These are phyloP conservation scores for Fusarium sp. DNA, from an alignment of 2,329 filamentous ascomycete species.

Conservation along the genomic window DNA sequence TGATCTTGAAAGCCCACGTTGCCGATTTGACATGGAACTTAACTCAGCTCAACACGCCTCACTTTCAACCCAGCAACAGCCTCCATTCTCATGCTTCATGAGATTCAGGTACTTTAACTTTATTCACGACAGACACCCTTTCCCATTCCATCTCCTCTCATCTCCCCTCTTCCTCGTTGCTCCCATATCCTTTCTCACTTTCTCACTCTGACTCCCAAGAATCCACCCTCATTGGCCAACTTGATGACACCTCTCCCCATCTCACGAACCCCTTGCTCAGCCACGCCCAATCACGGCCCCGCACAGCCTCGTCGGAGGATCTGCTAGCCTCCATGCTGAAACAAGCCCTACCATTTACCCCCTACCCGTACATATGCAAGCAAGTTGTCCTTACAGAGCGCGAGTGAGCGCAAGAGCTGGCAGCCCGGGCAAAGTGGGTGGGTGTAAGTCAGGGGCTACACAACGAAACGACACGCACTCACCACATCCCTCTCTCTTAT, in stretches of 20 bases:
- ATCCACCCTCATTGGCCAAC: conserved; percentile 23
- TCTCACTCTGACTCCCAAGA: conserved; percentile 10
- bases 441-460: conserved; percentile 25
- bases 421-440: background rate
- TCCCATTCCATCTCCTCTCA: background rate
- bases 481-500: background rate
- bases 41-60: background rate
- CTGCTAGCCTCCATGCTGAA: conserved; percentile 43
- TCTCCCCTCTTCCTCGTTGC: background rate
- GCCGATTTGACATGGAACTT: background rate
- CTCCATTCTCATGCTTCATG: background rate
- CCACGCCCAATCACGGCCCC: conserved; percentile 36
- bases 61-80: background rate
- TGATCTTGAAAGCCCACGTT: background rate
- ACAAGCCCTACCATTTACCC: conserved; percentile 44
- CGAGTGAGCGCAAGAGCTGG: background rate
- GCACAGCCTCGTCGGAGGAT: conserved; percentile 34
- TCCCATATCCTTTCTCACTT: background rate
- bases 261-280: conserved; percentile 12
- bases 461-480: conserved; percentile 26
- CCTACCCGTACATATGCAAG: conserved; percentile 37
- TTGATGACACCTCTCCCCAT: conserved; percentile 30
- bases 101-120: background rate
- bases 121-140: background rate
- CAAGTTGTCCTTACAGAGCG: conserved; percentile 10